Evolutionary conservation across 2,329 filamentous ascomycete genomes (phyloP).

Genomic region (Fusarium sororula): DNA sequence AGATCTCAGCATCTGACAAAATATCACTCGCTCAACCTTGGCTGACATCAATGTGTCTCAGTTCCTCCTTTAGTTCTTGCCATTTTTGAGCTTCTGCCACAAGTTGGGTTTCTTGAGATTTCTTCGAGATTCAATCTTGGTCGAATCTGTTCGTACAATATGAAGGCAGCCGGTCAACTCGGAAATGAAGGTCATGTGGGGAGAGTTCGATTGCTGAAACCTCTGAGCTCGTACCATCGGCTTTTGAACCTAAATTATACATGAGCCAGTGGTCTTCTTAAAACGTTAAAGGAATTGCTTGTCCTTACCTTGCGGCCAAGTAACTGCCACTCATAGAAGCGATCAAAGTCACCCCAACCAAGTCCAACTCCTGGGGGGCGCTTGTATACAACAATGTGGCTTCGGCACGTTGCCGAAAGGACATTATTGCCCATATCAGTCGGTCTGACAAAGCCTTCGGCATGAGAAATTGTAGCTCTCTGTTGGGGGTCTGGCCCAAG

Average conservation of each 20-base stretch:
- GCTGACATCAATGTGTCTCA: background rate
- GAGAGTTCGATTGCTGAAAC: background rate
- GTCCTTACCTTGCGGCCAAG: slow-evolving; percentile 48
- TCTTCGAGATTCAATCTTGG: background rate
- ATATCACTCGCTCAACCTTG: background rate
- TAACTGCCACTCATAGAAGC: background rate
- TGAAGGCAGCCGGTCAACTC: background rate
- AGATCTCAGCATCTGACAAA: background rate
- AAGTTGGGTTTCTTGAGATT: background rate
- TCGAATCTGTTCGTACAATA: background rate
- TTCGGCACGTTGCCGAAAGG: background rate
- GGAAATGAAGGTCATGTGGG: background rate
- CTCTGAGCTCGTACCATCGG: background rate
- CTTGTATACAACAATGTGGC: background rate
- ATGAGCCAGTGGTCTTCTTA: background rate
- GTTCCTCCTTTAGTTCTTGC: no score
- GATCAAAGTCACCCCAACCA: slow-evolving; percentile 1
- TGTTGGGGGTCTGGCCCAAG: background rate
- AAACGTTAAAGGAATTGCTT: slow-evolving; percentile 24
- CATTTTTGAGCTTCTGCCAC: background rate
- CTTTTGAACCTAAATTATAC: background rate
- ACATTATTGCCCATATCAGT: background rate
- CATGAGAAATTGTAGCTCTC: background rate
- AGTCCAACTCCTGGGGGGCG: background rate
- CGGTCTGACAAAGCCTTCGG: background rate